These are phyloP conservation scores for Scolecobasidium constrictum DNA, from an alignment of 2,329 filamentous ascomycete species.

Conservation along the genomic window DNA sequence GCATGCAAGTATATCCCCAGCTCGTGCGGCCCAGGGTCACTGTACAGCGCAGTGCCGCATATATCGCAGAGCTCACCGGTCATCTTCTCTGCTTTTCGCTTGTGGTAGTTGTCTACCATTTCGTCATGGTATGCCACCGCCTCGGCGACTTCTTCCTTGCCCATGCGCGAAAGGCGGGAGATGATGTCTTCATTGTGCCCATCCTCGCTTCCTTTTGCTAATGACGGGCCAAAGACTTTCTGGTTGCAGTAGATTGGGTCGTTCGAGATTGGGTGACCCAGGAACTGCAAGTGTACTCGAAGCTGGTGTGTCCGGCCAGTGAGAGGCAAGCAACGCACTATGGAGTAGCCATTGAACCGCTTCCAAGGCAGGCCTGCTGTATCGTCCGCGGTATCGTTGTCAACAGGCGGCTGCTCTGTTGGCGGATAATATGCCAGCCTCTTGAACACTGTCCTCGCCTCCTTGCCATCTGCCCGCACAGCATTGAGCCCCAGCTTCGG, in stretches of 20 bases:
- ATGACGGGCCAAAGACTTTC: constrained; percentile 73
- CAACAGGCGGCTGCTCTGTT: constrained; percentile 14
- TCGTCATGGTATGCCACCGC: constrained; percentile 90
- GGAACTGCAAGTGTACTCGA: constrained; percentile 84
- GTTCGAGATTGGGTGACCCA: constrained; percentile 92
- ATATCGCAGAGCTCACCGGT: constrained; percentile 72
- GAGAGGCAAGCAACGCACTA: constrained; percentile 85
- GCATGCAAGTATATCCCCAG: constrained; percentile 91
- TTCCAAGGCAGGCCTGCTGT: constrained; percentile 31
- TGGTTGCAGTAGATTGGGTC: constrained; percentile 97
- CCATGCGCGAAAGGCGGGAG: constrained; percentile 74
- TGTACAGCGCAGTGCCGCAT: constrained; percentile 83
- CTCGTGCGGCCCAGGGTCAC: constrained; percentile 82
- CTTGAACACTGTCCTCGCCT: constrained; percentile 83
- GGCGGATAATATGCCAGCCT: constrained; percentile 83
- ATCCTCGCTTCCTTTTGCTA: constrained; percentile 58
- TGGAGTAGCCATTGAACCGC: constrained; percentile 67
- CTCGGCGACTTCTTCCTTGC: constrained; percentile 84
- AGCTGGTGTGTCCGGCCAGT: constrained; percentile 94
- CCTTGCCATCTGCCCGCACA: constrained; percentile 86
- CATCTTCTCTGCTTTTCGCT: constrained; percentile 85
- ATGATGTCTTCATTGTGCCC: constrained; percentile 82
- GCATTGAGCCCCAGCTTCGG: constrained; percentile 91
- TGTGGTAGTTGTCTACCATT: constrained; percentile 83
- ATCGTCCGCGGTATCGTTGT: not conserved